These are phyloP conservation scores for Psilocybe tampanensis DNA, from an alignment of 768 basidiomycete genomes.

Conservation along the genomic window DNA sequence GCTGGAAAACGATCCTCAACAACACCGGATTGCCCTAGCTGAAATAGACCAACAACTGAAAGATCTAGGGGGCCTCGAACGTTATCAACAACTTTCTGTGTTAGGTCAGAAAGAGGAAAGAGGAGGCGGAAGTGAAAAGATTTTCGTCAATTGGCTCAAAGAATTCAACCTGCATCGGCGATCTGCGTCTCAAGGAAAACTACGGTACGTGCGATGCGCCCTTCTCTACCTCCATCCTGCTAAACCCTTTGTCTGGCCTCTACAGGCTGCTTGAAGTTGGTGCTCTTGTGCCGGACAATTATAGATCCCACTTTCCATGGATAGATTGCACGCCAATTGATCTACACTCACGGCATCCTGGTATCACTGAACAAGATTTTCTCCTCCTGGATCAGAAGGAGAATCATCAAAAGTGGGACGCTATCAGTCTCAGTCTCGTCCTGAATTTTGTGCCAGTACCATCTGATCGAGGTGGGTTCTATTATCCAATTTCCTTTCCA, in stretches of 20 bases:
- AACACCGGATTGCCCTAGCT: slow-evolving; percentile 37
- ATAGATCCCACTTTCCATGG: slow-evolving; percentile 66
- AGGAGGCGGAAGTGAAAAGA: slow-evolving; percentile 87
- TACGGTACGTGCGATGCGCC: slow-evolving; percentile 33
- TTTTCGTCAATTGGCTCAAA: slow-evolving; percentile 77
- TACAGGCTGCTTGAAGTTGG: slow-evolving; percentile 85
- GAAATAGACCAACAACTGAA: slow-evolving; percentile 66
- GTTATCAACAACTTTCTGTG: slow-evolving; percentile 82
- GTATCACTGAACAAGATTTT: slow-evolving; percentile 87
- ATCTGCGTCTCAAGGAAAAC: slow-evolving; percentile 27
- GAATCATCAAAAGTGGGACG: slow-evolving; percentile 66
- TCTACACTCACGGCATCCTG: slow-evolving; percentile 79
- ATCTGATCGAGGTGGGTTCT: slow-evolving; percentile 65
- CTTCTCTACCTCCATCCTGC: neutral
- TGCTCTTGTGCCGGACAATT: slow-evolving; percentile 85
- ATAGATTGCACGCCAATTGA: slow-evolving; percentile 79
- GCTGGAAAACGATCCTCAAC: slow-evolving; percentile 37
- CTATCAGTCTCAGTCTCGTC: slow-evolving; percentile 85
- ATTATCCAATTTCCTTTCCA: too few relatives aligned
- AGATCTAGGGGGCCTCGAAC: slow-evolving; percentile 73
- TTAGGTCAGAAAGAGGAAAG: slow-evolving; percentile 80
- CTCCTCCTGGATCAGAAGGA: slow-evolving; percentile 56
- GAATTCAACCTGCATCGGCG: slow-evolving; percentile 42
- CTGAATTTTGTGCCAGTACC: slow-evolving; percentile 86
- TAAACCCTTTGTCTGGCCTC: neutral